These are phyloP conservation scores for Guadua angustifolia DNA, from an alignment of 176 grass and related monocot species.

Conservation along the genomic window DNA sequence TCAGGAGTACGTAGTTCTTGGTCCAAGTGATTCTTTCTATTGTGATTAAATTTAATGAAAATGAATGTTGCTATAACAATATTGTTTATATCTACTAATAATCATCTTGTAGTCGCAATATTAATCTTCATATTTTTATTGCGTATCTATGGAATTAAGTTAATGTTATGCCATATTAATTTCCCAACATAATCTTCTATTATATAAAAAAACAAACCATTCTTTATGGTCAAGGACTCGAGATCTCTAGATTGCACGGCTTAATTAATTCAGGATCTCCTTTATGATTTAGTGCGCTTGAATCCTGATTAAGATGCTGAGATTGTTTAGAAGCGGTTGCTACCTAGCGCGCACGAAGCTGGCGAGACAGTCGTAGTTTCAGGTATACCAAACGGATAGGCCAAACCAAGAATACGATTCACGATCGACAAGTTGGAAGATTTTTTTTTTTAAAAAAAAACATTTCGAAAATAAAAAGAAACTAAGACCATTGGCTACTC, in stretches of 20 bases:
- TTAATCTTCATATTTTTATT: too few relatives aligned
- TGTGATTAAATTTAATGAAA: too few relatives aligned
- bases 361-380: not conserved
- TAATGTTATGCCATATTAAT: too few relatives aligned
- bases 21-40: too few relatives aligned
- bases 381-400: not conserved
- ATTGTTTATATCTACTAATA: too few relatives aligned
- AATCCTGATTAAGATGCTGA: not conserved
- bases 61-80: too few relatives aligned
- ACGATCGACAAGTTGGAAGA: constrained; percentile 14
- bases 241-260: not conserved
- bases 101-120: too few relatives aligned
- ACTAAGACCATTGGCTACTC: not conserved
- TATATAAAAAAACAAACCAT: too few relatives aligned
- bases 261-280: not conserved
- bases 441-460: not conserved
- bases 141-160: too few relatives aligned
- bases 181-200: too few relatives aligned
- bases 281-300: not conserved
- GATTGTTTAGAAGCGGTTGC: not conserved
- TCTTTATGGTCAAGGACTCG: not conserved
- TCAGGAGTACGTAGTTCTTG: too few relatives aligned
- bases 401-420: not conserved
- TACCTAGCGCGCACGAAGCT: constrained; percentile 12
- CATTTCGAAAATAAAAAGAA: not conserved